Evolutionary conservation across 371 early-diverging fungal genomes (phyloP).

Genomic region (Capillidium rhysosporum): DNA sequence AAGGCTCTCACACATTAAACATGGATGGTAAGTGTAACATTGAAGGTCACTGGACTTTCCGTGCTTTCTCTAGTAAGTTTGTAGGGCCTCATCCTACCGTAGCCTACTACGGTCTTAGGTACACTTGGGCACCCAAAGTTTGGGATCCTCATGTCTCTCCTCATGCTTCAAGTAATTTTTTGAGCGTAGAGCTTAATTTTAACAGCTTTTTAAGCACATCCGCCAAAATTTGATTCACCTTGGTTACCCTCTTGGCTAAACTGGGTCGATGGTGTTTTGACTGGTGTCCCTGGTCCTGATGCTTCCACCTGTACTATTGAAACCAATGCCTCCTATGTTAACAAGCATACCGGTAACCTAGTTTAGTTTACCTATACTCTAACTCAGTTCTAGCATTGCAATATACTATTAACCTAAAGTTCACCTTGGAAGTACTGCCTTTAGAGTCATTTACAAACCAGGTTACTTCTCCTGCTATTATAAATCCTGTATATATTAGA

Average conservation of each 20-base stretch:
- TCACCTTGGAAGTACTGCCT: too few species aligned
- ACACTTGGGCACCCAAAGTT: conserved; percentile 30
- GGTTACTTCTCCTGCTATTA: too few species aligned
- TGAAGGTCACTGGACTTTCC: conserved; percentile 35
- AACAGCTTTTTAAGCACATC: conserved; percentile 17
- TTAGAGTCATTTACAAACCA: too few species aligned
- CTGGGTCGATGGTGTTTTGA: conserved; percentile 35
- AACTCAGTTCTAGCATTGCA: too few species aligned
- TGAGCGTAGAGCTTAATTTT: not conserved
- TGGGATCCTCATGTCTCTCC: conserved; percentile 43
- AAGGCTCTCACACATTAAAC: conserved; percentile 46
- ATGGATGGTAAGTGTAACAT: conserved; percentile 37
- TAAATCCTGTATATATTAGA: too few species aligned
- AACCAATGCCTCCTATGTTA: too few species aligned
- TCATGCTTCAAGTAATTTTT: conserved; percentile 10
- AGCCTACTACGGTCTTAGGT: conserved; percentile 27
- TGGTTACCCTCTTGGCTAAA: conserved; percentile 37
- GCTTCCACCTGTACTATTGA: conserved; percentile 13
- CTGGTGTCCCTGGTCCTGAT: conserved; percentile 27
- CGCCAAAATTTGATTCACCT: conserved; percentile 34
- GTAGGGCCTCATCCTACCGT: conserved; percentile 25
- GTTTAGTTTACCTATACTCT: too few species aligned
- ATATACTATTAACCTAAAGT: too few species aligned
- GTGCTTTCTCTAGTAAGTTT: conserved; percentile 35
- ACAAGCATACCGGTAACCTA: too few species aligned